Evolutionary conservation across 1,139 yeast species (phyloP).

Genomic region (Geotrichum australiense): DNA sequence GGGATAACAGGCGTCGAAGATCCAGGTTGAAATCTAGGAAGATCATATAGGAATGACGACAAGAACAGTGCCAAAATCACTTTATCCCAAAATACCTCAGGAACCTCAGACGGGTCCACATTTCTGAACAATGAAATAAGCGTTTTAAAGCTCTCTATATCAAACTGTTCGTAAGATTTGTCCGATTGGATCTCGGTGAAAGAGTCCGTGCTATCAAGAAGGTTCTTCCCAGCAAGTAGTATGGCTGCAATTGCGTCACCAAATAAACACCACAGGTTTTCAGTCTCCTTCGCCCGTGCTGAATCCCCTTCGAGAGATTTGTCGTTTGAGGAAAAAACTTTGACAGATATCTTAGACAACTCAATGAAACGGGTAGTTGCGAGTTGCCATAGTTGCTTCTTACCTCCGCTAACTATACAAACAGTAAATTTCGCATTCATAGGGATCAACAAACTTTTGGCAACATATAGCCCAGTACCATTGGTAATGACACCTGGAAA

Average conservation of each 20-base stretch:
- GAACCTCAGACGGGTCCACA: not conserved
- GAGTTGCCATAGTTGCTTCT: constrained; percentile 31
- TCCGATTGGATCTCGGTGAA: constrained; percentile 4
- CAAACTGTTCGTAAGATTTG: constrained; percentile 42
- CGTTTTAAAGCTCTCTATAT: constrained; percentile 41
- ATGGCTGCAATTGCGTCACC: constrained; percentile 41
- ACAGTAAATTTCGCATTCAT: constrained; percentile 24
- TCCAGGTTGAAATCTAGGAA: constrained; percentile 11
- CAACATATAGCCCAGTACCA: constrained; percentile 38
- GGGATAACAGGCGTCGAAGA: constrained; percentile 14
- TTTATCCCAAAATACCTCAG: constrained; percentile 12
- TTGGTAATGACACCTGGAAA: constrained; percentile 35
- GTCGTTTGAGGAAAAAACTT: constrained; percentile 7
- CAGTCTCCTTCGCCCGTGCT: constrained; percentile 24
- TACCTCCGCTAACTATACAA: constrained; percentile 15
- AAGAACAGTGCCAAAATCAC: constrained; percentile 10
- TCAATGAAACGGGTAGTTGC: constrained; percentile 26
- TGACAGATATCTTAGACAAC: constrained; percentile 20
- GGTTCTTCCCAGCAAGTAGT: constrained; percentile 24
- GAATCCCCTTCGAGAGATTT: constrained; percentile 20
- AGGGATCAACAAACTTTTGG: constrained; percentile 19
- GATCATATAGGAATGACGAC: constrained; percentile 14
- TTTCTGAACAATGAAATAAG: constrained; percentile 34
- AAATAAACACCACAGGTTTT: constrained; percentile 38
- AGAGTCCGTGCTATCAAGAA: too few relatives aligned